A percentile compares a stretch with the other conserved stretches of the same genome.
Conservation (phyloP, 176 grass and related monocot genomes). For the Avena atlantica region DNA sequence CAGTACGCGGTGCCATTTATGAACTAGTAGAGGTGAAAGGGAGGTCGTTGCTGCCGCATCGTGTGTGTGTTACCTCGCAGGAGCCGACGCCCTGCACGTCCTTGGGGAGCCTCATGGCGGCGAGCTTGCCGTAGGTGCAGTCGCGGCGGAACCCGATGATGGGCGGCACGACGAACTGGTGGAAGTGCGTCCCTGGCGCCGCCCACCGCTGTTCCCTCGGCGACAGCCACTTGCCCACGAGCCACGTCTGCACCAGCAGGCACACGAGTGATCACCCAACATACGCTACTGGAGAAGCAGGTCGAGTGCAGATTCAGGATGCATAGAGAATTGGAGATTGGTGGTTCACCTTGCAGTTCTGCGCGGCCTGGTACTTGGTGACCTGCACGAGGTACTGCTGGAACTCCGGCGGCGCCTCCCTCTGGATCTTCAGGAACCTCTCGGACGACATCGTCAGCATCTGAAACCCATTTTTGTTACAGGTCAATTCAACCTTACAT, state of each 20-base stretch:
- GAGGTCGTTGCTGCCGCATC: background rate
- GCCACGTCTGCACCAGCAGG: constrained; percentile 60
- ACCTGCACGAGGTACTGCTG: constrained; percentile 85
- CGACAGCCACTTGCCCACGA: constrained; percentile 88
- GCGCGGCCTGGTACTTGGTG: constrained; percentile 80
- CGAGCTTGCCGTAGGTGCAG: constrained; percentile 87
- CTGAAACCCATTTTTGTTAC: constrained; percentile 27
- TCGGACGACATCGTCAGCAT: constrained; percentile 83
- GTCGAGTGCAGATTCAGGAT: background rate
- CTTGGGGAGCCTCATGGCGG: constrained; percentile 88
- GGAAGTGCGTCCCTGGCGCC: constrained; percentile 84
- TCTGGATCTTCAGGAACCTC: constrained; percentile 77
- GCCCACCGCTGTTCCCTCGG: constrained; percentile 83
- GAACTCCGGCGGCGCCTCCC: constrained; percentile 71
- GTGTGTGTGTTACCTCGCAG: constrained; percentile 64
- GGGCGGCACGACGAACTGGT: constrained; percentile 94
- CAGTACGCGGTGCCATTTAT: background rate
- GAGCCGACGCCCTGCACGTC: constrained; percentile 67
- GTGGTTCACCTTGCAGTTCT: constrained; percentile 67
- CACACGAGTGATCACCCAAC: background rate
- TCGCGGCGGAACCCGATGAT: constrained; percentile 80
- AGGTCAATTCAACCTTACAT: too few species aligned
- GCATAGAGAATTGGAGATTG: background rate
- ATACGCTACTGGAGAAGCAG: background rate
- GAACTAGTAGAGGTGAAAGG: background rate